These are phyloP conservation scores for Pichia occidentalis DNA, from an alignment of 805 yeast species.

Conservation along the genomic window DNA sequence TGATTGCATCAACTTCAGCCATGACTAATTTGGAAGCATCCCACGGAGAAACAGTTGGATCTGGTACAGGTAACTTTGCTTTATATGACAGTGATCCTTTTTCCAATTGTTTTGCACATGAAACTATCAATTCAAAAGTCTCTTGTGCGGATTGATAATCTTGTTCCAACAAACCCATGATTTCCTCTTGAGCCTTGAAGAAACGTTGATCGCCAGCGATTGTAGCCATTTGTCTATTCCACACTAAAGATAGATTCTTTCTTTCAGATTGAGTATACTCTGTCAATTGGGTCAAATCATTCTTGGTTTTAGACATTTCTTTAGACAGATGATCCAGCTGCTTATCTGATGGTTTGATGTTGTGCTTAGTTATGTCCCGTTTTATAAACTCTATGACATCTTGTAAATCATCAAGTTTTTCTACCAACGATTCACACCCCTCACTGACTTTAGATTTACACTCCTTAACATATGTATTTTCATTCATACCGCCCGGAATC, in stretches of 20 bases:
- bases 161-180: constrained; percentile 69
- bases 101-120: constrained; percentile 72
- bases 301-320: constrained; percentile 56
- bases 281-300: constrained; percentile 47
- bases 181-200: constrained; percentile 81
- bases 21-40: constrained; percentile 70
- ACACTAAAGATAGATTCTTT: constrained; percentile 79
- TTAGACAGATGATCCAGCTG: constrained; percentile 61
- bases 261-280: constrained; percentile 62
- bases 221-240: constrained; percentile 87
- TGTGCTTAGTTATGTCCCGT: constrained; percentile 86
- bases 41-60: constrained; percentile 56
- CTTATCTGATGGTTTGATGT: constrained; percentile 71
- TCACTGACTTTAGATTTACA: constrained; percentile 68
- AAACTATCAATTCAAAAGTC: constrained; percentile 73
- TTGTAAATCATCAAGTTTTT: constrained; percentile 83
- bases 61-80: constrained; percentile 34
- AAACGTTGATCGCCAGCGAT: constrained; percentile 94
- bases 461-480: constrained; percentile 56
- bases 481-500: neutral
- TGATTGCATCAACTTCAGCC: constrained; percentile 68
- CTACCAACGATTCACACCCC: constrained; percentile 67
- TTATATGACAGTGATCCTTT: constrained; percentile 42
- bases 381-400: constrained; percentile 85
- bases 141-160: constrained; percentile 77